Evolutionary conservation across 148 eudicot species (phyloP), one percentile per base, ranked within the genome.

Genomic region (Rhododendron ferrugineum): DNA sequence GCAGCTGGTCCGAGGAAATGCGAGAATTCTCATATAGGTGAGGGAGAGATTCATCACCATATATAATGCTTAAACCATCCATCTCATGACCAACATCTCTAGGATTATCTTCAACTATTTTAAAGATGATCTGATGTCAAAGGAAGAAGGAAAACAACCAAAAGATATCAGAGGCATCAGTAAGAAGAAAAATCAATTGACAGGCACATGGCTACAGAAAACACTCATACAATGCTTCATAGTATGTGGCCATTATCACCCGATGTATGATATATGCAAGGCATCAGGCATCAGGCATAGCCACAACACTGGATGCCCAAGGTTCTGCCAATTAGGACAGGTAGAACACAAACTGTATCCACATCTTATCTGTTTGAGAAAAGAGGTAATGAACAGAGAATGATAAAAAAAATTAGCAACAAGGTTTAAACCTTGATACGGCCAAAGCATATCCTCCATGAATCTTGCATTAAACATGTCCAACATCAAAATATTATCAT

Each of bases 101-200:
- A 5, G 99, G 99, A 87, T 90, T 93, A 83, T 94, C 98, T 85
- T 97, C 98, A 83, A 95, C 96, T 91, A 97, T 97, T 87, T 97
- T 95, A 90, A 92, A 95, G 46, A 95, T 94, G 84, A 95, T 92
- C 99, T 97, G 92, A 74, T 85, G 79, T 60, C 86, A 81, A 79
- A 44, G 42, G 86, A n/a, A 84, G 66, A 74, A 46, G 86, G 40
- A 86, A 76, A 42, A 32, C 72, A 23, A 58, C 74, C 62, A 68
- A 68, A 26, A 64, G 44, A 46, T 6, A 49, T 49, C 26, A 64
- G 49, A 62, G 60, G 32, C 5, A 22, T 37, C 47, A 60, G 72
- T 34, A 81, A 37, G 73, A 60, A 9, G 1, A 10, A 81, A 15
- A 58, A 54, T 30, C 23, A 56, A 20, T 34, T 34, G 82, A 22